These are phyloP conservation scores for Phytophthora vignae DNA, from an alignment of 352 stramenopile species.

Conservation along the genomic window DNA sequence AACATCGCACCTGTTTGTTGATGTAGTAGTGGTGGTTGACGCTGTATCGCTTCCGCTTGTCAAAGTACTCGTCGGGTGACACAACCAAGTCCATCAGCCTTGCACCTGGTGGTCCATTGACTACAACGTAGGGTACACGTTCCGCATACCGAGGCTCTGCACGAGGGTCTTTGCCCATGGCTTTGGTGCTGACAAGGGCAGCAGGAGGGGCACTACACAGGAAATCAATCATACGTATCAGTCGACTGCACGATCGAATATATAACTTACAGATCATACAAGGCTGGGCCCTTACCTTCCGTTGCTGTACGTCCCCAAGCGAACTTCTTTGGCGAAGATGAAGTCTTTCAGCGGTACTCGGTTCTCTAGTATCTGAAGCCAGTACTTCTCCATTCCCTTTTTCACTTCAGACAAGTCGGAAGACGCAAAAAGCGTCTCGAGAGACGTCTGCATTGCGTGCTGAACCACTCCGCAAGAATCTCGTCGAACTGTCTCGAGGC, in stretches of 20 bases:
- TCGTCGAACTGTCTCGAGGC: conserved; percentile 92
- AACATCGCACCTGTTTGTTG: conserved; percentile 75
- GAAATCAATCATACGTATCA: background rate
- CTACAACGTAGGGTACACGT: conserved; percentile 92
- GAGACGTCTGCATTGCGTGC: conserved; percentile 64
- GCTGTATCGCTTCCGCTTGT: conserved; percentile 50
- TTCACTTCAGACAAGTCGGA: conserved; percentile 82
- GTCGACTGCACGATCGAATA: background rate
- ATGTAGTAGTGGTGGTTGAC: conserved; percentile 96
- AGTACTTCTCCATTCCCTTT: conserved; percentile 63
- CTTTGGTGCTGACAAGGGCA: conserved; percentile 81
- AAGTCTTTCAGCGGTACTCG: conserved; percentile 77
- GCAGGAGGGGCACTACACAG: conserved; percentile 71
- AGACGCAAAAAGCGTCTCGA: conserved; percentile 74
- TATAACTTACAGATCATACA: background rate
- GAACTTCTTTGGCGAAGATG: conserved; percentile 89
- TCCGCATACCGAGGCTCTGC: conserved; percentile 86
- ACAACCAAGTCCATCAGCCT: conserved; percentile 93
- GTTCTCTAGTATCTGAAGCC: conserved; percentile 73
- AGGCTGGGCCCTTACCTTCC: conserved; percentile 39
- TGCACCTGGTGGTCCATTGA: conserved; percentile 86
- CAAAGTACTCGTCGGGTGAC: conserved; percentile 74
- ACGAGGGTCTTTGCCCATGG: conserved; percentile 79
- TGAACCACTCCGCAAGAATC: conserved; percentile 94
- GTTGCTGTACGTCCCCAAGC: conserved; percentile 82